Evolutionary conservation across 495 filamentous ascomycete species (phyloP), one percentile per base, ranked within the genome.

Genomic region (Emericellopsis terricola): DNA sequence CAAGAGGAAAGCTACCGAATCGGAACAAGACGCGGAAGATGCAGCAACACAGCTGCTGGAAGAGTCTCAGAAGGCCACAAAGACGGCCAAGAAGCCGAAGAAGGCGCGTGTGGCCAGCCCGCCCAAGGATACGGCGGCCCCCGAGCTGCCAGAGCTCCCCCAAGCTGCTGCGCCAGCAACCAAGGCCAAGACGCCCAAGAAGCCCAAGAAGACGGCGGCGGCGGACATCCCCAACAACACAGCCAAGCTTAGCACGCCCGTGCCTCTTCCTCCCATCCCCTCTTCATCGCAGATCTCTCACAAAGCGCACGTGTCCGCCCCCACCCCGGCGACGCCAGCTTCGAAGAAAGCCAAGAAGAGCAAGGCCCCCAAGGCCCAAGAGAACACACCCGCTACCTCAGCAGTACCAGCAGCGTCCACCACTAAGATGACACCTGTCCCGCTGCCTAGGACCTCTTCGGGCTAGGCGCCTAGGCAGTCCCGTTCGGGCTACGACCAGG

Each of bases 51-150:
- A 35, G 13, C 33, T 35, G 4, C 13, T 6, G n/a, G 33, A 35
- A 13, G 33, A 35, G 13, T 26, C 8, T 18, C 2, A 27, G 5
- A 26, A 19, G 3, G 33, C 33, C 13, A 15, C 10, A 37, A 16
- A 3, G 15, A 33, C 19, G n/a, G 19, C 3, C 26, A 39, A 35
- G 38, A 39, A 30, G 8, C 31, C 34, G 38, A 34, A 39, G 20
- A 14, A 15, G 29, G 29, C 18, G 3, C 28, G 24, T 20, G 15
- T 13, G 18, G 15, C 19, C 8, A 38, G 19, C 21, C 36, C 27
- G 8, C 19, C 19, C 13, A 18, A 20, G 4, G 33, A 15, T 35
- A 15, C 24, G 15, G n/a, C 33, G 8, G 24, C 33, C 33, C 33
- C 6, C 27, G 19, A 21, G 24, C 17, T 10, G 17, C 11, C 4